phyloP scores from a whole-genome alignment of 345 rosid species.

The Ceriops tagal region DNA sequence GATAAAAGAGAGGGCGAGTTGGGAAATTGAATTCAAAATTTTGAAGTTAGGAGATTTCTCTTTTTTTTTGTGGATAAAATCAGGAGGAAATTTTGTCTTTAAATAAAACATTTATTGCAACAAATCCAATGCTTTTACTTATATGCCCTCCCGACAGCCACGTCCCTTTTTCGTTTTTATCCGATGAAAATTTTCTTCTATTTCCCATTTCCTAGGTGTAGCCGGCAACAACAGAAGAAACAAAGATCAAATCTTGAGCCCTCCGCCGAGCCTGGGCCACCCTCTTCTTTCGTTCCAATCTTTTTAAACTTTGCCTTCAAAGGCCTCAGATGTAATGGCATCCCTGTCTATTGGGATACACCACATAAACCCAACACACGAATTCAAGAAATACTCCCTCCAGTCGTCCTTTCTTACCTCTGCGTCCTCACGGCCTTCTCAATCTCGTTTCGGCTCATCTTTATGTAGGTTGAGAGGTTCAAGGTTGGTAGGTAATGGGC shows the following conservation, averaged over 20 bases:
- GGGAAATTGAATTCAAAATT: too few relatives aligned
- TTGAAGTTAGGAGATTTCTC: too few relatives aligned
- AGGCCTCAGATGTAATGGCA: slow-evolving; percentile 45
- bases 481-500: slow-evolving; percentile 36
- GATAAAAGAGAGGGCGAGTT: too few relatives aligned
- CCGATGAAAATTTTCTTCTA: too few relatives aligned
- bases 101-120: too few relatives aligned
- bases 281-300: background rate
- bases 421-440: slow-evolving; percentile 20
- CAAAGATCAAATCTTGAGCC: background rate
- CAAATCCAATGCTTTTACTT: too few relatives aligned
- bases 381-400: slow-evolving; percentile 29
- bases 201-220: background rate
- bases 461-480: slow-evolving; percentile 38
- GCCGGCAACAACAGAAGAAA: background rate
- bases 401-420: slow-evolving; percentile 21
- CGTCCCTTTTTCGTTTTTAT: too few relatives aligned
- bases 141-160: too few relatives aligned
- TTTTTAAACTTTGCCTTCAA: background rate
- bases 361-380: slow-evolving; percentile 34
- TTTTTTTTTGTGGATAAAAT: too few relatives aligned
- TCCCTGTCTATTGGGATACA: slow-evolving; percentile 43
- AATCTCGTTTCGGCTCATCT: slow-evolving; percentile 32
- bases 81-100: too few relatives aligned
- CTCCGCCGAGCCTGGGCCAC: background rate